Evolutionary conservation across 352 stramenopile species (phyloP).

Genomic region (Peronospora destructor): DNA sequence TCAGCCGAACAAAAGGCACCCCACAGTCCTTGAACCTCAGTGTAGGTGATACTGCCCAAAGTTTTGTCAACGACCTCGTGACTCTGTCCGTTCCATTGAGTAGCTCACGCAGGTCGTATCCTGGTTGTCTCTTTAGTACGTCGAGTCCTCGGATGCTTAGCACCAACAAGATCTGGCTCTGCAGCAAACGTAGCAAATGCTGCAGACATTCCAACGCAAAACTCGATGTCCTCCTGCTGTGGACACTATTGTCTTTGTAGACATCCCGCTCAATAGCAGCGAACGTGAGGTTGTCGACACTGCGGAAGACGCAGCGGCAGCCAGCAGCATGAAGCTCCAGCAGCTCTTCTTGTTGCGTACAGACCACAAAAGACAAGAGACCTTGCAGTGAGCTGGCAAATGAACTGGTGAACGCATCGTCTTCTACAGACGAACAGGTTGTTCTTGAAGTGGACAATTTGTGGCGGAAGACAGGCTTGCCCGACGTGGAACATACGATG

Average conservation of each 20-base stretch:
- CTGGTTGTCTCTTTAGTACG: slow-evolving; percentile 46
- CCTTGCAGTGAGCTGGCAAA: slow-evolving; percentile 63
- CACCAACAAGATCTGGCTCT: slow-evolving; percentile 55
- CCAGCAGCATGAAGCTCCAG: slow-evolving; percentile 35
- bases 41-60: slow-evolving; percentile 34
- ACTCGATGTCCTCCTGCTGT: slow-evolving; percentile 3
- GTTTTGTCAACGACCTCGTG: slow-evolving; percentile 34
- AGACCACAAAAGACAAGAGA: slow-evolving; percentile 51
- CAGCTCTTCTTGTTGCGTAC: slow-evolving; percentile 52
- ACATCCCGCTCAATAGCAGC: not conserved
- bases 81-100: slow-evolving; percentile 54
- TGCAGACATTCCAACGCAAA: slow-evolving; percentile 34
- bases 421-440: slow-evolving; percentile 7
- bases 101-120: slow-evolving; percentile 68
- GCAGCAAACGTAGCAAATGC: slow-evolving; percentile 43
- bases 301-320: slow-evolving; percentile 44
- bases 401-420: slow-evolving; percentile 29
- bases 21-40: slow-evolving; percentile 43
- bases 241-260: not conserved
- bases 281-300: slow-evolving; percentile 37
- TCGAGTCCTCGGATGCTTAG: slow-evolving; percentile 55
- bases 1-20: slow-evolving; percentile 44
- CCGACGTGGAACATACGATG: slow-evolving; percentile 48
- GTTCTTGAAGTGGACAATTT: slow-evolving; percentile 10
- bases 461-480: slow-evolving; percentile 56